Evolutionary conservation across 129 eudicot genomes (phyloP).

Genomic region (Arctium minus): DNA sequence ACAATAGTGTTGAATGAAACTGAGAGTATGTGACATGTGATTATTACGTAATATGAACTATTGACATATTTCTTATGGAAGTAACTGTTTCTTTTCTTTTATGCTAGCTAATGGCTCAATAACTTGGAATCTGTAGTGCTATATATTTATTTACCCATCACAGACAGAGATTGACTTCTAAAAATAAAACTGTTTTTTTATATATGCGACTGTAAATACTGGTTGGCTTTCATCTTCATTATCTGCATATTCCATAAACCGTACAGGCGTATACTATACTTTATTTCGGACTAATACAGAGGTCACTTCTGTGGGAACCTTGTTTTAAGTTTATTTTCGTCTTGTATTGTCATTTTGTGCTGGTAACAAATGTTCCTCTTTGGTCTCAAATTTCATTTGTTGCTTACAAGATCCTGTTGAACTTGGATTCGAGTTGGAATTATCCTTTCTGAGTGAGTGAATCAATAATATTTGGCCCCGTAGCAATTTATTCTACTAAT

Average conservation of each 20-base stretch:
- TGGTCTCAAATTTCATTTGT: no score
- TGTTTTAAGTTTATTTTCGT: no score
- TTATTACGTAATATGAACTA: not conserved
- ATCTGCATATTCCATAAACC: no score
- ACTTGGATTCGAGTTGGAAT: not conserved
- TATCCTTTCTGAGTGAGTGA: not conserved
- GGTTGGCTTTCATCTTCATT: no score
- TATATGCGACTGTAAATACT: no score
- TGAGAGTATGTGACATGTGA: constrained; percentile 45
- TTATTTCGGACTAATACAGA: no score
- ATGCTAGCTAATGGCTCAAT: not conserved
- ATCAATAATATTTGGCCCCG: not conserved
- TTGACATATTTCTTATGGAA: not conserved
- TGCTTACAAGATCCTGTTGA: no score
- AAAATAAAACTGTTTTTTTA: no score
- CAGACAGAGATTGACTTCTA: not conserved
- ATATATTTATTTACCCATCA: not conserved
- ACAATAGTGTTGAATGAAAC: constrained; percentile 59
- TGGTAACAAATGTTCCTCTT: no score
- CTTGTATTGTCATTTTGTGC: no score
- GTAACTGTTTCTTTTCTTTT: not conserved
- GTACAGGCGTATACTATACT: no score
- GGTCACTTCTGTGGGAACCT: no score
- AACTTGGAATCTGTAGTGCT: not conserved
- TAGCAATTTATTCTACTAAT: not conserved